Conservation (phyloP, 352 stramenopile species). For the Phytophthora hibernalis region DNA sequence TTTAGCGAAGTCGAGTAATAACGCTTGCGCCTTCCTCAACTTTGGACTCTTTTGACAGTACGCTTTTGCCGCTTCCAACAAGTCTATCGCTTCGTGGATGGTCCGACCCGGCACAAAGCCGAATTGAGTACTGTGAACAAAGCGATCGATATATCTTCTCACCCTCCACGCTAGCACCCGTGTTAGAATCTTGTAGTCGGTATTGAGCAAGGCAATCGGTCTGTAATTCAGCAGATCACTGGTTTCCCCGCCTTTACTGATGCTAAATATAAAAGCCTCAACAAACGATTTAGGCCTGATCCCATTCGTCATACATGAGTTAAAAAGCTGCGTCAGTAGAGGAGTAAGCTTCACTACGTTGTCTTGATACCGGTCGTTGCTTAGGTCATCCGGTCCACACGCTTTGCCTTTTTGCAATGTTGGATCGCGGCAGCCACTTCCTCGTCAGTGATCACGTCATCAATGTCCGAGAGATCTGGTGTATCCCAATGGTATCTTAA, state of each 20-base stretch:
- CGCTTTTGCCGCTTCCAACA: constrained; percentile 3
- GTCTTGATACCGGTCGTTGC: constrained; percentile 7
- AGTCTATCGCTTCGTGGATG: constrained; percentile 12
- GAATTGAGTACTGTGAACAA: constrained; percentile 4
- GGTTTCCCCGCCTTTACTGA: not conserved
- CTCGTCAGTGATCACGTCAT: not conserved
- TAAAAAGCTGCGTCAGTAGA: not conserved
- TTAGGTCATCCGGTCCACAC: not conserved
- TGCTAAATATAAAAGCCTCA: constrained; percentile 5
- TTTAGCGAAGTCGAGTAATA: constrained; percentile 17
- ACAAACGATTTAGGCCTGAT: not conserved
- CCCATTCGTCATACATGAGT: not conserved
- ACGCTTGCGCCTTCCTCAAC: not conserved
- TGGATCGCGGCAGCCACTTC: not conserved
- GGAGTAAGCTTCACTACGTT: not conserved
- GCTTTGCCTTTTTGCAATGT: constrained; percentile 8
- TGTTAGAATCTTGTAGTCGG: constrained; percentile 13
- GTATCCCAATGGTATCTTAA: not conserved
- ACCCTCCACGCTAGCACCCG: constrained; percentile 8
- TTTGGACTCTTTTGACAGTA: not conserved
- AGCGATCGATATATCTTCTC: not conserved
- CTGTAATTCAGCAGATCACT: constrained; percentile 10
- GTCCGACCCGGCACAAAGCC: not conserved
- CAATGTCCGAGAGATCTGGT: not conserved
- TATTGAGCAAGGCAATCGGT: constrained; percentile 1